Conservation (phyloP, 305 asterid genomes). For the Solanum aculeatissimum region DNA sequence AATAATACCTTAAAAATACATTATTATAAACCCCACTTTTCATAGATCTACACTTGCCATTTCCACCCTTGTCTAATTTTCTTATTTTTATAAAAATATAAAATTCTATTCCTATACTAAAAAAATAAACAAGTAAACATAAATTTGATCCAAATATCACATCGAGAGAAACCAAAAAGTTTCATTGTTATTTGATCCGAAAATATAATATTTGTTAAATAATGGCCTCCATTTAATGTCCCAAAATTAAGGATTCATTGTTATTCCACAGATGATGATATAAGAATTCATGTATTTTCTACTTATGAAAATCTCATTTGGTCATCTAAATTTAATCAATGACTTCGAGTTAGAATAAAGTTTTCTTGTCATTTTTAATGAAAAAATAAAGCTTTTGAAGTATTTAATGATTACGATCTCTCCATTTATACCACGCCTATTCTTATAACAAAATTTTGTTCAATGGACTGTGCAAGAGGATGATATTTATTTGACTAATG, state of each 20-base stretch:
- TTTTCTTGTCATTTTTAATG: not conserved
- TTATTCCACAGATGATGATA: not conserved
- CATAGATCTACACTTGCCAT: conserved; percentile 37
- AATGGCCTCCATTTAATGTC: not conserved
- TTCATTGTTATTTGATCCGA: too few species aligned
- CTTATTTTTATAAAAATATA: not conserved
- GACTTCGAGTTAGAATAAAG: not conserved
- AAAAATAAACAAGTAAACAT: conserved; percentile 8
- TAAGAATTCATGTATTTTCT: not conserved
- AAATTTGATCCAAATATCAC: conserved; percentile 13
- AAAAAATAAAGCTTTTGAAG: not conserved
- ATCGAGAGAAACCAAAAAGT: not conserved
- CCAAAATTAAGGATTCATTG: not conserved
- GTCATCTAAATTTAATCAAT: not conserved
- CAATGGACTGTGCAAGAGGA: not conserved
- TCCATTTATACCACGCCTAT: not conserved
- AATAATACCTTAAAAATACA: conserved; percentile 2
- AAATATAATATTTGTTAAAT: too few species aligned
- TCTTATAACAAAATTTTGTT: not conserved
- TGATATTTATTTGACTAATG: not conserved
- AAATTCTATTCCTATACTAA: conserved; percentile 28
- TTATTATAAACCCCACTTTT: conserved; percentile 36
- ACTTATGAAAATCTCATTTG: not conserved
- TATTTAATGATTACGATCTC: not conserved
- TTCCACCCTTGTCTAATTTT: not conserved